Evolutionary conservation across 2,329 filamentous ascomycete genomes (phyloP), one percentile per base, ranked within the genome.

Genomic region (Rachicladosporium sp.): DNA sequence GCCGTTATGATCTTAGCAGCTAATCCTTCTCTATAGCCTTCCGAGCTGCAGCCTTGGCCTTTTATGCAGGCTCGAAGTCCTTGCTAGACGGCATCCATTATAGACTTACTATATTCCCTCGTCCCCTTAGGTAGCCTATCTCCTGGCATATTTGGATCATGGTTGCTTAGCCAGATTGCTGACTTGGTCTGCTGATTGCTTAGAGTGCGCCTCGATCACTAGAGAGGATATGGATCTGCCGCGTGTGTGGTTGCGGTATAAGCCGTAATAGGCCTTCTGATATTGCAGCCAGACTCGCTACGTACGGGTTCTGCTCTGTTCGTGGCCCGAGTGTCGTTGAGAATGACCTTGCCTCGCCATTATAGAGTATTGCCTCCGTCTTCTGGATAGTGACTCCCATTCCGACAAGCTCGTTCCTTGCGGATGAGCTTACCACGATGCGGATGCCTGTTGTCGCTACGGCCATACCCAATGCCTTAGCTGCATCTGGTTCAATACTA

Each of bases 381-480:
- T 34, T 29, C 3, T 36, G 27, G 27, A 33, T 32, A 3, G 33
- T 29, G 30, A 33, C 33, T n/a, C 29, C 33, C 2, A 41, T 41
- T 29, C 38, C 33, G 1, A 36, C 33, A 33, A 36, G 10, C 4
- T 10, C 12, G 29, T 41, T 36, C 6, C 33, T 41, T 29, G 33
- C 38, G 10, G 38, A 41, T 7, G 13, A 29, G 33, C 38, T 41
- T 27, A 34, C 36, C 21, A 34, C 29, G 8, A 41, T 11, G n/a
- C 38, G 33, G 33, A 36, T 41, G 27, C 23, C 38, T 13, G 34
- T 32, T 8, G 8, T 31, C 4, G 7, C 5, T 8, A 8, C 23
- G 23, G 23, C 23, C 23, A 27, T 27, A 6, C 23, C 5, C 23
- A 27, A 27, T 27, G 23, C 23, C 23, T 27, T 27, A 8, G 23